Percentiles rank a stretch among this genome's conserved stretches.
Evolutionary conservation across 2,329 filamentous ascomycete genomes (phyloP).

Genomic region (Dryadomyces quercivorus): DNA sequence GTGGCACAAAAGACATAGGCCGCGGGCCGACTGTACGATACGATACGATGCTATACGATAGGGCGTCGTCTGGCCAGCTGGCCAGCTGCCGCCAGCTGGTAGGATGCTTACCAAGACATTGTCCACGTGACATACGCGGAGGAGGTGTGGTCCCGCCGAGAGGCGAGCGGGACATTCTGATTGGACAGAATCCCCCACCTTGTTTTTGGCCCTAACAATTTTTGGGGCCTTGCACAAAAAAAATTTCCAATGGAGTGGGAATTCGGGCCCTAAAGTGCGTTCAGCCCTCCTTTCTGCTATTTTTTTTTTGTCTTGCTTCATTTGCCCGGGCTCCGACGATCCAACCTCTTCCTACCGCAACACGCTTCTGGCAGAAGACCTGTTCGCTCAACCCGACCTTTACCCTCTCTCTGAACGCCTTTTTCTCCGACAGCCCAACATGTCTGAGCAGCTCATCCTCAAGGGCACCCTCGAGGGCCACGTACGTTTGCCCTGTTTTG

Average conservation of each 20-base stretch:
- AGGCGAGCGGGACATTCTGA: constrained; percentile 2
- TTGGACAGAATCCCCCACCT: constrained; percentile 17
- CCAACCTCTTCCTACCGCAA: background rate
- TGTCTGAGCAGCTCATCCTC: constrained; percentile 92
- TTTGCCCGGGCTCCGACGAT: constrained; percentile 1
- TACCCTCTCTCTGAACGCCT: constrained; percentile 10
- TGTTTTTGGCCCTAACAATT: constrained; percentile 13
- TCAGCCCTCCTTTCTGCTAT: constrained; percentile 1
- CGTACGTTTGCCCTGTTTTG: constrained; percentile 37
- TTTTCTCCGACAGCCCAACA: constrained; percentile 27
- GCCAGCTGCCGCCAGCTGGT: constrained; percentile 1
- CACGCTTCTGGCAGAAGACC: constrained; percentile 1
- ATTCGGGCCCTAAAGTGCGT: constrained; percentile 2
- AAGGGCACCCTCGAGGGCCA: constrained; percentile 98
- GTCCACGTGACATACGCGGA: background rate
- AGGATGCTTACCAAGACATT: background rate
- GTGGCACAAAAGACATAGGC: constrained; percentile 1
- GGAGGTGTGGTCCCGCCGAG: background rate
- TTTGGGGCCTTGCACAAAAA: constrained; percentile 13
- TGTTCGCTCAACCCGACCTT: background rate
- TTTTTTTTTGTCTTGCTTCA: constrained; percentile 1
- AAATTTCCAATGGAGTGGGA: constrained; percentile 1
- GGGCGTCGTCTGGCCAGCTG: too few species aligned
- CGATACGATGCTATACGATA: too few species aligned
- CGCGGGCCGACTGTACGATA: background rate